These are phyloP conservation scores for Blastocladiella emersonii DNA, from an alignment of 371 early-diverging fungal species.

Conservation along the genomic window DNA sequence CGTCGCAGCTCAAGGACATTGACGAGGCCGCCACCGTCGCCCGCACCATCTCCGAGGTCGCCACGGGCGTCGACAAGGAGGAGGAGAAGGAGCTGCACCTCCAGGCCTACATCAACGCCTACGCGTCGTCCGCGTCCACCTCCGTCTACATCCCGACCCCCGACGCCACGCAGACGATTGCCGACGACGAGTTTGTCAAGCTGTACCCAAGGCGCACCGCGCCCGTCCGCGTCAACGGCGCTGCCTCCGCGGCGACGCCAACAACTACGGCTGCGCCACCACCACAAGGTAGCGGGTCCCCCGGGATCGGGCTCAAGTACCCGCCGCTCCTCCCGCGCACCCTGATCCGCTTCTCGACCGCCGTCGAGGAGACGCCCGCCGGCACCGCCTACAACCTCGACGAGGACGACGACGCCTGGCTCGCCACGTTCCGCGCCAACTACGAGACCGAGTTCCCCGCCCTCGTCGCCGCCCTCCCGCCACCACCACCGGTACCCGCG, in stretches of 20 bases:
- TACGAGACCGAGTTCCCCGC: background rate
- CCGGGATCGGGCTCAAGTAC: too few relatives aligned
- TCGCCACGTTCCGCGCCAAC: constrained; percentile 30
- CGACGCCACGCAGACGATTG: constrained; percentile 58
- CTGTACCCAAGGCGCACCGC: constrained; percentile 37
- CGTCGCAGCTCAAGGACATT: constrained; percentile 70
- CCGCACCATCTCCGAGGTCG: constrained; percentile 54
- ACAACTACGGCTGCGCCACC: too few relatives aligned
- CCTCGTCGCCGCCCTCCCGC: background rate
- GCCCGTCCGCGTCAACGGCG: background rate
- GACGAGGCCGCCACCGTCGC: constrained; percentile 45
- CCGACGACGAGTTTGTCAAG: constrained; percentile 34
- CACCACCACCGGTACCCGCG: too few relatives aligned
- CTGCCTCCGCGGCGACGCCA: background rate
- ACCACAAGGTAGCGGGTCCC: too few relatives aligned
- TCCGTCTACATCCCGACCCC: constrained; percentile 80
- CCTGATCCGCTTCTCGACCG: constrained; percentile 72
- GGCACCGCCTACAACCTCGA: constrained; percentile 77
- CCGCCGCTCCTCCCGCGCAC: constrained; percentile 55
- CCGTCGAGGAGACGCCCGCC: constrained; percentile 62
- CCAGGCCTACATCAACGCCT: constrained; percentile 79
- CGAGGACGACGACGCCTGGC: constrained; percentile 64
- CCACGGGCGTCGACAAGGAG: constrained; percentile 84
- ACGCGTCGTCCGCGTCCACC: constrained; percentile 50
- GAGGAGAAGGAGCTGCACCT: constrained; percentile 91